Evolutionary conservation across 2,329 filamentous ascomycete species (phyloP).

Genomic region (Xylariaceae sp.): DNA sequence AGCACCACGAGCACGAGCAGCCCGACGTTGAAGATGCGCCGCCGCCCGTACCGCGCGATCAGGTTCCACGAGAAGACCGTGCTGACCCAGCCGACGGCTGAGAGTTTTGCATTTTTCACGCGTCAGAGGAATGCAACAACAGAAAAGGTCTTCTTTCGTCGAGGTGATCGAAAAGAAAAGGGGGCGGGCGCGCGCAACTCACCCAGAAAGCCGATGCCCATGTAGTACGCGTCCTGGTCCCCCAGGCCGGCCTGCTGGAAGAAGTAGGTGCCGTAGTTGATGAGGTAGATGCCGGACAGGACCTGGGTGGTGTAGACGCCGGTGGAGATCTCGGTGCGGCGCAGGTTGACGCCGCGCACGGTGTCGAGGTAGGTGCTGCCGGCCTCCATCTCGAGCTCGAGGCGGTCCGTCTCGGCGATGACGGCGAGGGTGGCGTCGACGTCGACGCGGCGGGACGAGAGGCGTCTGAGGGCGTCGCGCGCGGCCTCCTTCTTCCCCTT

Average conservation of each 20-base stretch:
- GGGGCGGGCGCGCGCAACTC: no score
- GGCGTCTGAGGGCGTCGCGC: constrained; percentile 28
- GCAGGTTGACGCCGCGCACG: constrained; percentile 38
- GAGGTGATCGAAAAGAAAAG: no score
- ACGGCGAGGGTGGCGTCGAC: constrained; percentile 42
- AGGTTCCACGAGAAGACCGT: constrained; percentile 48
- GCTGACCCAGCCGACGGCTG: constrained; percentile 42
- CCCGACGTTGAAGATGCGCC: constrained; percentile 42
- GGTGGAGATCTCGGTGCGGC: constrained; percentile 48
- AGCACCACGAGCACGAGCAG: constrained; percentile 34
- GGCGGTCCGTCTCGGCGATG: constrained; percentile 50
- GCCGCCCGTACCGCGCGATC: constrained; percentile 41
- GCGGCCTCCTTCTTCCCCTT: constrained; percentile 34
- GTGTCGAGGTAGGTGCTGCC: constrained; percentile 44
- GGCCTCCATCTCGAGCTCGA: constrained; percentile 43
- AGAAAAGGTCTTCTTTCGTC: no score
- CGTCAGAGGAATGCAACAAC: no score
- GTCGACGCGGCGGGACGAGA: constrained; percentile 41
- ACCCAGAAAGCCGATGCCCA: constrained; percentile 44
- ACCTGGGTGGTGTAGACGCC: constrained; percentile 61
- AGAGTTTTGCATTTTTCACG: background rate
- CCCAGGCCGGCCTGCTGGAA: constrained; percentile 50
- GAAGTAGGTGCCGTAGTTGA: constrained; percentile 56
- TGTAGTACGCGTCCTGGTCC: constrained; percentile 42
- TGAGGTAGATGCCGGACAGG: constrained; percentile 55